phyloP scores from a whole-genome alignment of 179 eudicot species.

The Beta corolliflora region DNA sequence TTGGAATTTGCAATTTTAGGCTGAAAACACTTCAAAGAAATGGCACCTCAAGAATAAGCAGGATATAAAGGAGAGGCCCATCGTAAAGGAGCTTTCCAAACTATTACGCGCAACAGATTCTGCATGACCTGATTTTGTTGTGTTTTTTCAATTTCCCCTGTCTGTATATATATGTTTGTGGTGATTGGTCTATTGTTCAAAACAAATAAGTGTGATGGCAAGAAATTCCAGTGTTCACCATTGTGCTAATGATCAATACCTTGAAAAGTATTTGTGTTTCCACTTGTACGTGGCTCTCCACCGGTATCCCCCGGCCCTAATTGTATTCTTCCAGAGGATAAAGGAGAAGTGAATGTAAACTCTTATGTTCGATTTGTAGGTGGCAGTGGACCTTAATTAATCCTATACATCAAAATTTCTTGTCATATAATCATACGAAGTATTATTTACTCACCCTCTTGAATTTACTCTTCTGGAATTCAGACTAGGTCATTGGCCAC shows the following conservation, averaged over 20 bases:
- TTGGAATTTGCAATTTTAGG: constrained; percentile 37
- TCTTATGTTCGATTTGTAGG: neutral
- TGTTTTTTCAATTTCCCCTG: neutral
- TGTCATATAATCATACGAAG: neutral
- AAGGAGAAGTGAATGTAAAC: neutral
- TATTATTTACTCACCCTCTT: neutral
- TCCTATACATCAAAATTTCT: neutral
- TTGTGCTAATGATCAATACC: neutral
- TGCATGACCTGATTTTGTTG: constrained; percentile 7
- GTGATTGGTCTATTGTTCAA: neutral
- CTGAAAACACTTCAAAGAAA: constrained; percentile 55
- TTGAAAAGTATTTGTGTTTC: neutral
- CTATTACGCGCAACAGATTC: constrained; percentile 38
- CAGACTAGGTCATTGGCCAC: neutral
- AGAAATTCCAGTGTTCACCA: neutral
- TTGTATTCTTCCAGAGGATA: neutral
- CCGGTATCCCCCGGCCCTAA: neutral
- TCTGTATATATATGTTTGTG: neutral
- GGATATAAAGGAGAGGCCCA: constrained; percentile 49
- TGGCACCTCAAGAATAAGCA: constrained; percentile 59
- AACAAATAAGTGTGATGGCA: neutral
- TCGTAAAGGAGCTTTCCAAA: constrained; percentile 64
- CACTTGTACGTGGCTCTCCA: neutral
- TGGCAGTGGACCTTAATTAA: neutral
- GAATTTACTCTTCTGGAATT: neutral